A percentile compares a stretch with the other conserved stretches of the same genome.
phyloP scores from a whole-genome alignment of 2,329 filamentous ascomycete species.

The Talaromyces sp. region DNA sequence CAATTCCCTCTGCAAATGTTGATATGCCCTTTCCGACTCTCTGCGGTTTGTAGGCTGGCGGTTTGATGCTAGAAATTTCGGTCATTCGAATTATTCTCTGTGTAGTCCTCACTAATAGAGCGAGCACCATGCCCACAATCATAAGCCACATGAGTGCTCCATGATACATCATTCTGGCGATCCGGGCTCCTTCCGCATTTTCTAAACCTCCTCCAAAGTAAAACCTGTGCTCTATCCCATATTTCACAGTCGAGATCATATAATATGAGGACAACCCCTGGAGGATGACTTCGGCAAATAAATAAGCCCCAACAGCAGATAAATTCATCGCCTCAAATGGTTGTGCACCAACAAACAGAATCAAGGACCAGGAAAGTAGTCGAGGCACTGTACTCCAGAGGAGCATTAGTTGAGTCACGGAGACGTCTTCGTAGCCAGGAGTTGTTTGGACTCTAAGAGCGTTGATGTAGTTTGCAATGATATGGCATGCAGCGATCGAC shows the following conservation, averaged over 20 bases:
- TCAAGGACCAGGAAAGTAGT: not conserved
- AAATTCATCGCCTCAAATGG: not conserved
- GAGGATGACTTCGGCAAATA: not conserved
- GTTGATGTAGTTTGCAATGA: not conserved
- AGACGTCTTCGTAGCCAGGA: not conserved
- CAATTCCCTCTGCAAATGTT: not conserved
- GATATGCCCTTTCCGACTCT: not conserved
- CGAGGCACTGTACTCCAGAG: not conserved
- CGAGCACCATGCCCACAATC: not conserved
- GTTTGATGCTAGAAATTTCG: not conserved
- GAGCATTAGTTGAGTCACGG: not conserved
- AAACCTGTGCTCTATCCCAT: not conserved
- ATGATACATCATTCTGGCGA: not conserved
- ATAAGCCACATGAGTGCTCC: not conserved
- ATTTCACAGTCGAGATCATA: not conserved
- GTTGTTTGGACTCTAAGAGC: not conserved
- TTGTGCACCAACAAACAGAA: not conserved
- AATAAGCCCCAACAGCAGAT: not conserved
- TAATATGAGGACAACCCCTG: not conserved
- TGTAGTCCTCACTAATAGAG: not conserved
- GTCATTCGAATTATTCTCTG: not conserved
- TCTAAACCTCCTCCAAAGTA: not conserved
- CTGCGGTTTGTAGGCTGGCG: not conserved
- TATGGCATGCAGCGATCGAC: not conserved
- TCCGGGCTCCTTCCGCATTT: not conserved